Evolutionary conservation across 2,329 filamentous ascomycete genomes (phyloP).

Genomic region (Sporothrix variecibatus): DNA sequence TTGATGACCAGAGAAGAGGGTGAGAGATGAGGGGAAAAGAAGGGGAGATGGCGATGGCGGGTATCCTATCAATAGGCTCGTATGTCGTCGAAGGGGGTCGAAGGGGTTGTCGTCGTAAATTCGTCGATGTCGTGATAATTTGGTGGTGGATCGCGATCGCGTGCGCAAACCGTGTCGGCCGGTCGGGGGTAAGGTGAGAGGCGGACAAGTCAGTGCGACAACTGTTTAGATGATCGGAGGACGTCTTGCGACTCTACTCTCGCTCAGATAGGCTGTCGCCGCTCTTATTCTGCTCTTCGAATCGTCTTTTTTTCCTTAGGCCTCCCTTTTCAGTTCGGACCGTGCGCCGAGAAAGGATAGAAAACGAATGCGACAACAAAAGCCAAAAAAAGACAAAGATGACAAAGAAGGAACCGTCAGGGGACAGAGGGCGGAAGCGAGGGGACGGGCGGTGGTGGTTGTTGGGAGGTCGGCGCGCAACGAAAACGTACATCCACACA

Average conservation of each 20-base stretch:
- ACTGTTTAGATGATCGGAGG: not conserved
- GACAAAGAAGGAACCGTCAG: not conserved
- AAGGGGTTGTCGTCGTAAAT: not conserved
- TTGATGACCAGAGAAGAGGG: not conserved
- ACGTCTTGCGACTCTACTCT: not conserved
- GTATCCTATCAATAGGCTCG: not conserved
- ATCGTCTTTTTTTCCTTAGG: not conserved
- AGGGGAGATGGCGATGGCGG: not conserved
- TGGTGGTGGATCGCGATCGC: not conserved
- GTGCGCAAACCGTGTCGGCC: not conserved
- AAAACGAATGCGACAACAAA: not conserved
- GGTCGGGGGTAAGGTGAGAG: not conserved
- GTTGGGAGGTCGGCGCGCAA: not conserved
- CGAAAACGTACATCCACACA: constrained; percentile 16
- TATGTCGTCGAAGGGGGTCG: not conserved
- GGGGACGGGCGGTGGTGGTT: not conserved
- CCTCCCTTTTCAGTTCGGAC: not conserved
- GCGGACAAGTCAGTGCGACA: not conserved
- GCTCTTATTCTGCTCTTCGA: not conserved
- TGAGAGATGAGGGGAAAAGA: not conserved
- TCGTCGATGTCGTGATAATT: not conserved
- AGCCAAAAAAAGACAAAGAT: not conserved
- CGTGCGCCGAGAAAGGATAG: not conserved
- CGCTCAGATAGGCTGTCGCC: not conserved
- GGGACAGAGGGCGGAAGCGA: not conserved